Evolutionary conservation across 1,284 basidiomycete species (phyloP).

Genomic region (Cryptococcus sp.): DNA sequence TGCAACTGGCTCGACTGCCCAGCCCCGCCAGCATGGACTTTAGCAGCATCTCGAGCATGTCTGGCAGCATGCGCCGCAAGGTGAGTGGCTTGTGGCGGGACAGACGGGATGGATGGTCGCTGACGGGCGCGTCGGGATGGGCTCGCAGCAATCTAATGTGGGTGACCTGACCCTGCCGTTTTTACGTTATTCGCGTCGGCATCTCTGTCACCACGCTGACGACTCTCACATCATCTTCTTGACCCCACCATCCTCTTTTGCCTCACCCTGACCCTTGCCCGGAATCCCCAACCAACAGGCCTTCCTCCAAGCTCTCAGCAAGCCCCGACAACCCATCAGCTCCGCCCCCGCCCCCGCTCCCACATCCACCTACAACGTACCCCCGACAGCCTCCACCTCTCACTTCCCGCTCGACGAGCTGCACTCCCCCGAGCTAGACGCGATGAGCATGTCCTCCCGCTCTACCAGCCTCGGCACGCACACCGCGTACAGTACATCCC

Average conservation of each 20-base stretch:
- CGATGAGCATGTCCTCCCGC: not conserved
- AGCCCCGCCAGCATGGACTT: slow-evolving; percentile 11
- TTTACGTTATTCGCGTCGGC: not conserved
- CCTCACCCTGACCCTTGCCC: not conserved
- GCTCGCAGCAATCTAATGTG: slow-evolving; percentile 21
- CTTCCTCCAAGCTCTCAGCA: slow-evolving; percentile 21
- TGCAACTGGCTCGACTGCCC: no score
- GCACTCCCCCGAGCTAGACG: not conserved
- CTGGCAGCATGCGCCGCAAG: slow-evolving; percentile 22
- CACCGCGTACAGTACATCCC: no score
- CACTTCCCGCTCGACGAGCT: slow-evolving; percentile 2
- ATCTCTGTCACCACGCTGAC: no score
- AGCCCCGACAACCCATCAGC: slow-evolving; percentile 14
- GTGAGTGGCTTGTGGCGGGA: slow-evolving; percentile 5
- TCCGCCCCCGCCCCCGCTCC: slow-evolving; percentile 4
- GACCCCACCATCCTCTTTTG: not conserved
- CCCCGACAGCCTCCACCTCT: slow-evolving; percentile 1
- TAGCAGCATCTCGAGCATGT: slow-evolving; percentile 10
- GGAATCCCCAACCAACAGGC: slow-evolving; percentile 6
- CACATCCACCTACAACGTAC: slow-evolving; percentile 6
- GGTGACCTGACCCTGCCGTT: not conserved
- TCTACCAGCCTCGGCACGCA: not conserved
- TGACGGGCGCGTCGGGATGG: not conserved
- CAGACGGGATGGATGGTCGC: not conserved
- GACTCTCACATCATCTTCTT: not conserved